phyloP scores from a whole-genome alignment of 768 basidiomycete species.

The Suillus tomentosus region DNA sequence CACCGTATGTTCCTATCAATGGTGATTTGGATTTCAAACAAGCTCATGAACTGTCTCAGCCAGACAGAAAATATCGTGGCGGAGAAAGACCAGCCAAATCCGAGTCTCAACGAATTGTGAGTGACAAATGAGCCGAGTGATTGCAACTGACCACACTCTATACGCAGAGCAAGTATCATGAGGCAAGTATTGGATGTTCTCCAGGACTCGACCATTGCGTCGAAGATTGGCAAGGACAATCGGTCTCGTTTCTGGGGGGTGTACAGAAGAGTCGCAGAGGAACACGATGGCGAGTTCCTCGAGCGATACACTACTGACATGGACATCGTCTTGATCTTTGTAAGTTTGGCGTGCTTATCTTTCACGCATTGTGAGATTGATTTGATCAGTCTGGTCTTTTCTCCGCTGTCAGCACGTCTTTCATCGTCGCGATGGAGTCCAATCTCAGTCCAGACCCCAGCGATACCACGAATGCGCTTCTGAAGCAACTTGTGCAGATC shows the following conservation, averaged over 20 bases:
- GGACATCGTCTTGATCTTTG: constrained; percentile 25
- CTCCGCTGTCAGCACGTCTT: no score
- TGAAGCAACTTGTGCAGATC: no score
- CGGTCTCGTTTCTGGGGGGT: constrained; percentile 15
- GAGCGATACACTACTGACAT: constrained; percentile 19
- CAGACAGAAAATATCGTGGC: neutral
- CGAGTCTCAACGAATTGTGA: neutral
- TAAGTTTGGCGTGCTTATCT: constrained; percentile 8
- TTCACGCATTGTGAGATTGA: neutral
- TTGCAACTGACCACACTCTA: neutral
- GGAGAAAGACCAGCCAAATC: neutral
- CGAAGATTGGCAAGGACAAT: neutral
- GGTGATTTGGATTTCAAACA: neutral
- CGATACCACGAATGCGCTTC: no score
- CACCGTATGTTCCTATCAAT: no score
- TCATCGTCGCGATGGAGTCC: no score
- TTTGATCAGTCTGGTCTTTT: constrained; percentile 13
- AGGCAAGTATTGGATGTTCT: neutral
- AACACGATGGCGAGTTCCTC: constrained; percentile 19
- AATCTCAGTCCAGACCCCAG: no score
- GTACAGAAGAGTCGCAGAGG: constrained; percentile 17
- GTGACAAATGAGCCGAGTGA: neutral
- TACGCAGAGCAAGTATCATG: neutral
- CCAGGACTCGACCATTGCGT: neutral
- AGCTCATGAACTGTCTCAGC: neutral